Base-by-base conservation (phyloP, 192 early-diverging fungal genomes). In the Backusella macrospora region DNA sequence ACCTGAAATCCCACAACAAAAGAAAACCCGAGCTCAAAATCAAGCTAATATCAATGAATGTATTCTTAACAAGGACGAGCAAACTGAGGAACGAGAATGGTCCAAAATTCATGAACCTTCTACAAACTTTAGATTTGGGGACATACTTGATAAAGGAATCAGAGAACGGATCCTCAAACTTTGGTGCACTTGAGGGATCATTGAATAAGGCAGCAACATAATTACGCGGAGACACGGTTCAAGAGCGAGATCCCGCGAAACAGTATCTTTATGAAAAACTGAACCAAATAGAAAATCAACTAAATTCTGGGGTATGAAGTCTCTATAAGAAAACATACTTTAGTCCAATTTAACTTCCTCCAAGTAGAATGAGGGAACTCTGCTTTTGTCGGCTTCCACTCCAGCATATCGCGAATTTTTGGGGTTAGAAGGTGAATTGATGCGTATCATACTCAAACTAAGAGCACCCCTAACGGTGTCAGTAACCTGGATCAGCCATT, bases 371-470 rank as follows among this genome's bases (percentile, higher is more conserved):
- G 67, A 62, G 1, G 67, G 29, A 15, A 48, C 67, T 42, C 42
- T 69, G 10, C 15, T 73, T n/a, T 39, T 64, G 29, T 47, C 48
- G 6, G 55, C 52, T 15, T 29, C 40, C 4, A 72, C 48, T 5
- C 21, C 34, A 29, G n/a, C 65, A 13, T 73, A 80, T 63, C 71
- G 72, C 4, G 55, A 68, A n/a, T 76, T 76, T 34, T 39, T 80
- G 15, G 40, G 46, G 13, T 76, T 73, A 38, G 79, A 80, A 70
- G 74, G 76, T 16, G 75, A 76, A 29, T 55, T 80, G 9, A 73
- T 76, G 59, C 66, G 70, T 9, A 43, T 69, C 15, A 48, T 80
- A 39, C 47, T 80, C 15, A 40, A 72, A 39, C 59, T 80, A n/a
- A n/a, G n/a, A n/a, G n/a, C n/a, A n/a, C n/a, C n/a, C n/a, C n/a